Conservation (phyloP, 768 basidiomycete genomes). For the Postia placenta region DNA sequence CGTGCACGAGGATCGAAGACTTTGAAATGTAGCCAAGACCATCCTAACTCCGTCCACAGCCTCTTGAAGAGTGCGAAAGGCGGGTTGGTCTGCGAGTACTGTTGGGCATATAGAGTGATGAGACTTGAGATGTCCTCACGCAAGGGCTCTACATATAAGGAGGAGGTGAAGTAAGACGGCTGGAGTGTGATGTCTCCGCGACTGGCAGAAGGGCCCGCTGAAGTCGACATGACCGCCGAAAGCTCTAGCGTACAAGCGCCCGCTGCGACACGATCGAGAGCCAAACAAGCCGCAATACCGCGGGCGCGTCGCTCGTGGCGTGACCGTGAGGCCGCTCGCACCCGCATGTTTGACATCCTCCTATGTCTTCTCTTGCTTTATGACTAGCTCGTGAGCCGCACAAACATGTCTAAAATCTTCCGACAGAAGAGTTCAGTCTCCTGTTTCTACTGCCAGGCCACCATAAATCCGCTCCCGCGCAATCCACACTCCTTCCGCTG, state of each 20-base stretch:
- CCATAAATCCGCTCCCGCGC: conserved; percentile 32
- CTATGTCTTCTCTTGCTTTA: background rate
- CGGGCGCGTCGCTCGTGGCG: conserved; percentile 16
- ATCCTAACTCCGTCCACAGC: conserved; percentile 62
- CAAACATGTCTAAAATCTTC: conserved; percentile 36
- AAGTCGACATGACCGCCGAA: conserved; percentile 29
- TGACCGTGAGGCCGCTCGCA: conserved; percentile 4
- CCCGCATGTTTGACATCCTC: background rate
- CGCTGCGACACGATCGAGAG: background rate
- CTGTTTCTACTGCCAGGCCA: conserved; percentile 73
- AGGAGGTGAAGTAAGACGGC: conserved; percentile 75
- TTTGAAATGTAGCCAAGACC: conserved; percentile 73
- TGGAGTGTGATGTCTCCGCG: conserved; percentile 64
- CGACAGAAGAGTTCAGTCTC: conserved; percentile 41
- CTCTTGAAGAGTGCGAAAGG: conserved; percentile 71
- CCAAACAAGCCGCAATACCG: conserved; percentile 16
- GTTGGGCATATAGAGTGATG: conserved; percentile 44
- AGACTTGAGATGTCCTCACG: conserved; percentile 59
- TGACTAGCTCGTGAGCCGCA: background rate
- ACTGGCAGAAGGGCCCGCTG: conserved; percentile 48
- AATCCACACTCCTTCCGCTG: conserved; percentile 61
- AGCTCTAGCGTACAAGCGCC: background rate
- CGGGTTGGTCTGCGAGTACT: conserved; percentile 29
- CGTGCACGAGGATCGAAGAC: conserved; percentile 64
- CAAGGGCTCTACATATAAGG: conserved; percentile 58